phyloP scores from a whole-genome alignment of 768 basidiomycete genomes.

The Myochromella boudieri region DNA sequence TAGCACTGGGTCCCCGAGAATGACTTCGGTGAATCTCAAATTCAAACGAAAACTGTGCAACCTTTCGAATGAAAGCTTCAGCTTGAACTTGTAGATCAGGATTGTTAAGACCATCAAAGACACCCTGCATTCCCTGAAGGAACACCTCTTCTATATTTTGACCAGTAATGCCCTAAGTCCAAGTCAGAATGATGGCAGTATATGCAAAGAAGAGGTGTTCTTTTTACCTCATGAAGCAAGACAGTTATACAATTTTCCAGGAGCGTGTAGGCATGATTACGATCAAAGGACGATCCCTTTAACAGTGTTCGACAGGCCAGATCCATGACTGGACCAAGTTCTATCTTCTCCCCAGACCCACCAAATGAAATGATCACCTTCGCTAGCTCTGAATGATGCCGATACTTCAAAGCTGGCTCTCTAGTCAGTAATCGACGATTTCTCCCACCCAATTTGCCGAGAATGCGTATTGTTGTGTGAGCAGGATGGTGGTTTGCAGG shows the following conservation, averaged over 20 bases:
- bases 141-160: conserved; percentile 79
- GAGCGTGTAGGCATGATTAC: conserved; percentile 60
- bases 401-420: conserved; percentile 74
- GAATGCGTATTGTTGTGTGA: conserved; percentile 92
- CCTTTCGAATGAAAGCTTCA: conserved; percentile 63
- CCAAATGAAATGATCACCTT: conserved; percentile 74
- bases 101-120: conserved; percentile 74
- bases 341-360: conserved; percentile 60
- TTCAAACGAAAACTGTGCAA: conserved; percentile 72
- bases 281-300: conserved; percentile 49
- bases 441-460: conserved; percentile 94
- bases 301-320: conserved; percentile 66
- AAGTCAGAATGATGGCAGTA: conserved; percentile 6
- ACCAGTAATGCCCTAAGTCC: conserved; percentile 60
- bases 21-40: conserved; percentile 67
- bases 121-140: conserved; percentile 64
- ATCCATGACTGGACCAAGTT: conserved; percentile 61
- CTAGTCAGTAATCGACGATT: conserved; percentile 85
- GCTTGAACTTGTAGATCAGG: conserved; percentile 71
- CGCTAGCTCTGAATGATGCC: conserved; percentile 67
- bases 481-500: conserved; percentile 89
- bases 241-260: conserved; percentile 72
- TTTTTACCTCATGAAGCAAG: conserved; percentile 71
- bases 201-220: neutral
- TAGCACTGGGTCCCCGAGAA: conserved; percentile 49